A percentile compares a stretch with the other conserved stretches of the same genome.
Evolutionary conservation across 306 rosid species (phyloP).

Genomic region (Quercus aquifolioides): DNA sequence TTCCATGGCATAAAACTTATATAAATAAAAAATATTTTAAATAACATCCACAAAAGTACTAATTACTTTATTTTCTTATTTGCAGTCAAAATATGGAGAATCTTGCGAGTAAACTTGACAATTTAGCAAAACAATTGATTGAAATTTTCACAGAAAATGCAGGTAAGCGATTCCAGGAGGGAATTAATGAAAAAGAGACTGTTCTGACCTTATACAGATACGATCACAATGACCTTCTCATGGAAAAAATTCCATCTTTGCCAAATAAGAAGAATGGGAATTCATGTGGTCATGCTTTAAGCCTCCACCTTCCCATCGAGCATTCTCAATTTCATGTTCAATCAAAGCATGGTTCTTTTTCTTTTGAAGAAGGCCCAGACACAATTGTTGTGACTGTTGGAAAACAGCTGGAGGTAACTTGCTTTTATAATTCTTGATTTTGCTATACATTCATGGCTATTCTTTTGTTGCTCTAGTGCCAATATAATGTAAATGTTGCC

Average conservation of each 20-base stretch:
- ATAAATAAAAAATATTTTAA: no score
- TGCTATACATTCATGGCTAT: background rate
- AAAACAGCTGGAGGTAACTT: constrained; percentile 65
- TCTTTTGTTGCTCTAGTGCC: no score
- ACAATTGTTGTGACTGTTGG: constrained; percentile 62
- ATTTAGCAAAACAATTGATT: constrained; percentile 45
- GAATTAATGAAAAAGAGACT: constrained; percentile 32
- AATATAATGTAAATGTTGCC: no score
- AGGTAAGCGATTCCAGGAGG: constrained; percentile 25
- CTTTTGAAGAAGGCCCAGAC: constrained; percentile 62
- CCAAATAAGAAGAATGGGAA: constrained; percentile 11
- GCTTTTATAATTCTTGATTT: background rate
- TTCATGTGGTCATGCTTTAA: constrained; percentile 42
- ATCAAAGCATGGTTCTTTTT: constrained; percentile 42
- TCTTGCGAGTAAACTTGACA: constrained; percentile 54
- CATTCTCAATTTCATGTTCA: constrained; percentile 48
- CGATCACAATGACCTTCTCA: constrained; percentile 31
- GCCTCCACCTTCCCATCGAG: constrained; percentile 65
- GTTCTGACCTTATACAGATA: constrained; percentile 48
- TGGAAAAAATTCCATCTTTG: constrained; percentile 13
- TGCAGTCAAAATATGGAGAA: constrained; percentile 44
- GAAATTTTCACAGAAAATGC: constrained; percentile 24
- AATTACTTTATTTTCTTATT: background rate
- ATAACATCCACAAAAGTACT: background rate
- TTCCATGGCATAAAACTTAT: no score